Conservation (phyloP, 768 basidiomycete species). For the Macrocybe gigantea region DNA sequence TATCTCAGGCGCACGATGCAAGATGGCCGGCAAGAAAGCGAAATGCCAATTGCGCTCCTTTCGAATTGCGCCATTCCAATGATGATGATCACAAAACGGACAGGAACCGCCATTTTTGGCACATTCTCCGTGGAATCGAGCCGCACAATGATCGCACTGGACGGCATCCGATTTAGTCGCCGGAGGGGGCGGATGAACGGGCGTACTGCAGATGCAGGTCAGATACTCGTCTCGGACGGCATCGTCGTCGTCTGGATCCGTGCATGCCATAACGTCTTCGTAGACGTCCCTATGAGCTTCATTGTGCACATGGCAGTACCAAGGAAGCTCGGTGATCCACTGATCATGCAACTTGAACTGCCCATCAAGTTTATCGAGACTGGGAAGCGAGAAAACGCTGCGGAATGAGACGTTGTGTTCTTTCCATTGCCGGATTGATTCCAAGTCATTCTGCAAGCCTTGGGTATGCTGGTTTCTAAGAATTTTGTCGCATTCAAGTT, state of each 20-base stretch:
- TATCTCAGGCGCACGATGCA: constrained; percentile 70
- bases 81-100: constrained; percentile 87
- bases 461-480: constrained; percentile 56
- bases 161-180: constrained; percentile 77
- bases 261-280: constrained; percentile 71
- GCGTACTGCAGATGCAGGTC: constrained; percentile 75
- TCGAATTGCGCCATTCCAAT: constrained; percentile 83
- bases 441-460: constrained; percentile 60
- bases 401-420: constrained; percentile 67
- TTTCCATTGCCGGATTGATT: constrained; percentile 69
- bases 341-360: constrained; percentile 62
- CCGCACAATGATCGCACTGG: constrained; percentile 86
- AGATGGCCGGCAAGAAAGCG: constrained; percentile 68
- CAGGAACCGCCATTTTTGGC: constrained; percentile 88
- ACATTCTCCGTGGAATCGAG: constrained; percentile 80
- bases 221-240: constrained; percentile 79
- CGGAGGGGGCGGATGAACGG: constrained; percentile 76
- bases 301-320: constrained; percentile 69
- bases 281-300: constrained; percentile 59
- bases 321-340: constrained; percentile 74
- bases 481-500: constrained; percentile 69
- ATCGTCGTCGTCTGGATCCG: constrained; percentile 71
- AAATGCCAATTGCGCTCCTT: constrained; percentile 84
- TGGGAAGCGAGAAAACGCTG: constrained; percentile 64
- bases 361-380: constrained; percentile 65